A percentile compares a stretch with the other conserved stretches of the same genome.
These are phyloP conservation scores for Ambrosia artemisiifolia DNA, from an alignment of 129 eudicot genomes.

Conservation along the genomic window DNA sequence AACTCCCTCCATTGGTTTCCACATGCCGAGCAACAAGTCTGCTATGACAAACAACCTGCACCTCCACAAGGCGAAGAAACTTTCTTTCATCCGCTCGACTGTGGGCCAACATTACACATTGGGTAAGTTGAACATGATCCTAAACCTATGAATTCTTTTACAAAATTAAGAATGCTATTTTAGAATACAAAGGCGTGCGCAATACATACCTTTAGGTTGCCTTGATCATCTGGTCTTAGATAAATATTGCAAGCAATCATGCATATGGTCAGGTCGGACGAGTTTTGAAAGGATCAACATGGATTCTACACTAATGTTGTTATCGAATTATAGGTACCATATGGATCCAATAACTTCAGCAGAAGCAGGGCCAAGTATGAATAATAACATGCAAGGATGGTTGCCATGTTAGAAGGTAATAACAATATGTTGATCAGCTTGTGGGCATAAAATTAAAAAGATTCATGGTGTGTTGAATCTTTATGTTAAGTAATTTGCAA, in stretches of 20 bases:
- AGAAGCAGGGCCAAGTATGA: slow-evolving; percentile 73
- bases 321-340: slow-evolving; percentile 46
- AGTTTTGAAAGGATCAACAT: neutral
- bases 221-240: neutral
- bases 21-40: slow-evolving; percentile 57
- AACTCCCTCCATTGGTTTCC: slow-evolving; percentile 69
- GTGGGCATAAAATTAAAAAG: slow-evolving; percentile 14
- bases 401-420: slow-evolving; percentile 40
- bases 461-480: slow-evolving; percentile 20
- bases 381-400: slow-evolving; percentile 72
- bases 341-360: slow-evolving; percentile 40
- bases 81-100: slow-evolving; percentile 77
- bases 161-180: neutral
- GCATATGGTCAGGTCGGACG: neutral
- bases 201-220: neutral
- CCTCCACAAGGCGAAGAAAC: slow-evolving; percentile 59
- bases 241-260: neutral
- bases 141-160: neutral
- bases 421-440: slow-evolving; percentile 1
- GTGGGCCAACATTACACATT: slow-evolving; percentile 92
- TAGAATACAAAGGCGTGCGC: neutral
- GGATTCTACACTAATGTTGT: neutral
- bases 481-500: slow-evolving; percentile 6
- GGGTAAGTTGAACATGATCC: slow-evolving; percentile 47
- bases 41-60: slow-evolving; percentile 56